A percentile compares a stretch with the other conserved stretches of the same genome.
Evolutionary conservation across 192 early-diverging fungal genomes (phyloP).

Genomic region (Spizellomyces sp.): DNA sequence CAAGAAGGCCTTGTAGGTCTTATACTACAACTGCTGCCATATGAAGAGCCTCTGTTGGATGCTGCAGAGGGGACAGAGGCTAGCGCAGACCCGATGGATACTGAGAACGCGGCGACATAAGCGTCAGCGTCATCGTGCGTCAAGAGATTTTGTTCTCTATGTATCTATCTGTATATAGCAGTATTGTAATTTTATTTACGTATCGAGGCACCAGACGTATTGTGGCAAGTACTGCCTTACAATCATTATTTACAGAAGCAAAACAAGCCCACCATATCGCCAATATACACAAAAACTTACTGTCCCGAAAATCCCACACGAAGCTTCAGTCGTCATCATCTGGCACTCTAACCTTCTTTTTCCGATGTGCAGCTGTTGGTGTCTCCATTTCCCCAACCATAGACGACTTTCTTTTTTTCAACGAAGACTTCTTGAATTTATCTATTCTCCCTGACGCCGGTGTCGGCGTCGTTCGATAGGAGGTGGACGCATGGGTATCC

Average conservation of each 20-base stretch:
- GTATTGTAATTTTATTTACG: too few relatives aligned
- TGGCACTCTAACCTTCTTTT: neutral
- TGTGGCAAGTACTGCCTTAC: too few relatives aligned
- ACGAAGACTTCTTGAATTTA: conserved; percentile 7
- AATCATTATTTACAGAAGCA: too few relatives aligned
- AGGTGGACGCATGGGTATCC: neutral
- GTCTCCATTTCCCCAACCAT: neutral
- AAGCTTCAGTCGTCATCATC: conserved; percentile 5
- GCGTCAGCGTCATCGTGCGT: neutral
- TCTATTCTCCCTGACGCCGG: conserved; percentile 5
- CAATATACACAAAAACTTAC: too few relatives aligned
- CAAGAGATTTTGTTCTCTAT: too few relatives aligned
- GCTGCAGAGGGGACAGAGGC: conserved; percentile 35
- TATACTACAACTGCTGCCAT: conserved; percentile 53
- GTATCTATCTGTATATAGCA: too few relatives aligned
- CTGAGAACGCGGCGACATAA: neutral
- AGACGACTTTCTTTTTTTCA: conserved; percentile 19
- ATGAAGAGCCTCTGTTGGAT: conserved; percentile 40
- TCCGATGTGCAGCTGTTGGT: neutral
- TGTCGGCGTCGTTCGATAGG: conserved; percentile 16
- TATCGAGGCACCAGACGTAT: too few relatives aligned
- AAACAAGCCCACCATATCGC: too few relatives aligned
- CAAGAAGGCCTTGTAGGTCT: conserved; percentile 55
- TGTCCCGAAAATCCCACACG: too few relatives aligned
- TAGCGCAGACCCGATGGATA: neutral